These are phyloP conservation scores for Cyberlindnera euphorbiiphila DNA, from an alignment of 805 yeast genomes.

Conservation along the genomic window DNA sequence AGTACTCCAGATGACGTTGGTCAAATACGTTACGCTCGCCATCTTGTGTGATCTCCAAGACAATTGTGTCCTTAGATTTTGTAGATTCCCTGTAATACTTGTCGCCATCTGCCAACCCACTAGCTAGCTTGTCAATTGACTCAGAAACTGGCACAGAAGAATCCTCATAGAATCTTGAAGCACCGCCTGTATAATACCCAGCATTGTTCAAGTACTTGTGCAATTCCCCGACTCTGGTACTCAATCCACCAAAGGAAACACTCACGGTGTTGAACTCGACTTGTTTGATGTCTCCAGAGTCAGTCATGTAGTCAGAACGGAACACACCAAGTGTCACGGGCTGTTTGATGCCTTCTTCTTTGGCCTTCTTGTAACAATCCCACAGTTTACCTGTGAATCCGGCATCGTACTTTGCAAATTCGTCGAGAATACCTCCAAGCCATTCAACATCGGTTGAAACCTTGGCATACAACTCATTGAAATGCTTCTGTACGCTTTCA, in stretches of 20 bases:
- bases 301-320: slow-evolving; percentile 85
- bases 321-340: slow-evolving; percentile 76
- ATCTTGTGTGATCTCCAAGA: slow-evolving; percentile 79
- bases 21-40: slow-evolving; percentile 88
- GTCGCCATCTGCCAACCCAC: slow-evolving; percentile 67
- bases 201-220: slow-evolving; percentile 62
- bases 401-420: slow-evolving; percentile 54
- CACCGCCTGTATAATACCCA: slow-evolving; percentile 50
- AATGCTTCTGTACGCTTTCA: slow-evolving; percentile 56
- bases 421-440: slow-evolving; percentile 53
- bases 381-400: slow-evolving; percentile 82
- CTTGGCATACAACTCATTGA: slow-evolving; percentile 70
- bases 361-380: slow-evolving; percentile 50
- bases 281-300: slow-evolving; percentile 63
- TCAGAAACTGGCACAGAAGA: slow-evolving; percentile 60
- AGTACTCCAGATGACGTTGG: slow-evolving; percentile 80
- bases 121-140: slow-evolving; percentile 58
- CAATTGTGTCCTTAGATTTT: slow-evolving; percentile 40
- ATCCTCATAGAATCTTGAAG: slow-evolving; percentile 40
- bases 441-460: slow-evolving; percentile 59
- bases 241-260: slow-evolving; percentile 91
- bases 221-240: slow-evolving; percentile 71
- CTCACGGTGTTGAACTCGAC: slow-evolving; percentile 96
- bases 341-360: slow-evolving; percentile 50
- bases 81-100: slow-evolving; percentile 42